phyloP scores from a whole-genome alignment of 495 filamentous ascomycete genomes.

The Amniculicola lignicola region DNA sequence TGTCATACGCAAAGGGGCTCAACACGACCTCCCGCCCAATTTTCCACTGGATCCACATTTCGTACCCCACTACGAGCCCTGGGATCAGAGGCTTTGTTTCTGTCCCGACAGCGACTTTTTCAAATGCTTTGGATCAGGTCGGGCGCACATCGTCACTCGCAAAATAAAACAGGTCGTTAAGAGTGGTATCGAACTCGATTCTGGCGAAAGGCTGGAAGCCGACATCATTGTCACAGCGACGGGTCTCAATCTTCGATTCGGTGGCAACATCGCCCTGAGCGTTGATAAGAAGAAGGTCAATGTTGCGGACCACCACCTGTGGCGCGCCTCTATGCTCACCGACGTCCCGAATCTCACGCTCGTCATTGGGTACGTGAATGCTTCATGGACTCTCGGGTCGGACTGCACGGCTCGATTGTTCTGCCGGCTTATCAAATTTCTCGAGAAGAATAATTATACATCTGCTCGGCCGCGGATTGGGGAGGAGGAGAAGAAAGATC shows the following conservation, averaged over 20 bases:
- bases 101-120: conserved; percentile 74
- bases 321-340: conserved; percentile 60
- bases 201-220: conserved; percentile 55
- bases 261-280: conserved; percentile 48
- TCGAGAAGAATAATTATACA: conserved; percentile 44
- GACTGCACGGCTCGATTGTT: conserved; percentile 53
- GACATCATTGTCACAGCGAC: conserved; percentile 78
- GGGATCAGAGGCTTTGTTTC: conserved; percentile 71
- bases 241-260: conserved; percentile 58
- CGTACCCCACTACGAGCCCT: conserved; percentile 66
- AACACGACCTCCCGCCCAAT: conserved; percentile 52
- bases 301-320: conserved; percentile 49
- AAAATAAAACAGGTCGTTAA: conserved; percentile 62
- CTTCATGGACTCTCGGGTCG: conserved; percentile 59
- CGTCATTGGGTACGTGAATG: conserved; percentile 57
- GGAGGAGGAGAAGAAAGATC: conserved; percentile 36
- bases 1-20: conserved; percentile 46
- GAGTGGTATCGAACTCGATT: conserved; percentile 55
- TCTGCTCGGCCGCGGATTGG: conserved; percentile 35
- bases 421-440: conserved; percentile 45
- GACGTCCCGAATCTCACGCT: conserved; percentile 57
- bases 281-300: conserved; percentile 57
- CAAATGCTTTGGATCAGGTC: conserved; percentile 54
- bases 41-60: conserved; percentile 65
- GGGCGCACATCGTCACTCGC: conserved; percentile 64